These are phyloP conservation scores for Botryotinia narcissicola DNA, from an alignment of 2,329 filamentous ascomycete species.

Conservation along the genomic window DNA sequence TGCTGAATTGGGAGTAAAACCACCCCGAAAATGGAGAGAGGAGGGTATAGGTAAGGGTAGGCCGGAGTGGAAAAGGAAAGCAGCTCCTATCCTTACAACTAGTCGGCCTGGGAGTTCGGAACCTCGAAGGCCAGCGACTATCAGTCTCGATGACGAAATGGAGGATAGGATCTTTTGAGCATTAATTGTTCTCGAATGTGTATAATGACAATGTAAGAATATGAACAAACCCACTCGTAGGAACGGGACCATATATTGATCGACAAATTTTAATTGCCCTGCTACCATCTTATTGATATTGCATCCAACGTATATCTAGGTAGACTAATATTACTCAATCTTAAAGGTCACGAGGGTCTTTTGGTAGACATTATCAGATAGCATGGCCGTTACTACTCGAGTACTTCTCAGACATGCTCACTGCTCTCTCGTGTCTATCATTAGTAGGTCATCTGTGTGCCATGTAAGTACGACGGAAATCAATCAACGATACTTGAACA, in stretches of 20 bases:
- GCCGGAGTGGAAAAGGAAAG: conserved; percentile 28
- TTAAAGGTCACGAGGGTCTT: not conserved
- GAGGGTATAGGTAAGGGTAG: conserved; percentile 37
- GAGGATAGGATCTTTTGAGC: conserved; percentile 31
- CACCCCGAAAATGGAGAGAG: conserved; percentile 57
- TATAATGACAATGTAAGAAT: conserved; percentile 4
- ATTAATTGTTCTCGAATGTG: not conserved
- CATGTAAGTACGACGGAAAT: too few species aligned
- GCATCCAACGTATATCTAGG: not conserved
- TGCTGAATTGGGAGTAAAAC: conserved; percentile 60
- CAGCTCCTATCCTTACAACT: conserved; percentile 25
- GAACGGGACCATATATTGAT: not conserved
- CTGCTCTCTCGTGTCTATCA: not conserved
- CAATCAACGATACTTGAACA: not conserved
- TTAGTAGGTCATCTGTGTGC: not conserved
- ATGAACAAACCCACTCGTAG: not conserved
- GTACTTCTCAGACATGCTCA: not conserved
- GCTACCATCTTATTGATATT: conserved; percentile 2
- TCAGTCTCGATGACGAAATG: conserved; percentile 7
- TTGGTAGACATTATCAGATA: not conserved
- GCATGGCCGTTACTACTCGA: not conserved
- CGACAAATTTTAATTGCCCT: not conserved
- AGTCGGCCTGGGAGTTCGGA: conserved; percentile 21
- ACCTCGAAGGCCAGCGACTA: not conserved
- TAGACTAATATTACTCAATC: not conserved